Evolutionary conservation across 768 basidiomycete species (phyloP), one percentile per base, ranked within the genome.

Genomic region (Leccinellum luteum): DNA sequence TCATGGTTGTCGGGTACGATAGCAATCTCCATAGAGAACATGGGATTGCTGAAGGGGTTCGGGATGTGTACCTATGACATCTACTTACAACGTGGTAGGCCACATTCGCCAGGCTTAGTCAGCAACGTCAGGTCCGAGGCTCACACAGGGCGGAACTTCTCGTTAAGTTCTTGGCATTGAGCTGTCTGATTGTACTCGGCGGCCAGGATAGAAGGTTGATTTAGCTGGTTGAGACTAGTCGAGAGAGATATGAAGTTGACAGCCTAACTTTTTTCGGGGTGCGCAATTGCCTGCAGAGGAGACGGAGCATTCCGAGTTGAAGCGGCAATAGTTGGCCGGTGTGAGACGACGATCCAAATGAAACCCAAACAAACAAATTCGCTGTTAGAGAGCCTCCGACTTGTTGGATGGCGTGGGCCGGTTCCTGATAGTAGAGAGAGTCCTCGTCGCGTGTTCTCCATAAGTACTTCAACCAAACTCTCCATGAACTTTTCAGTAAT

Each of bases 311-410:
- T 50, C 56, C 35, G 48, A 52, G 56, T 28, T 12, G 19, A 51
- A 13, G 38, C 71, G 71, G 71, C 48, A 55, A 64, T 19, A 8
- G 9, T 38, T 52, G 67, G 59, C 71, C 71, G 71, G 51, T 64
- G 71, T 72, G 71, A 57, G 71, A 72, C 55, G 59, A 67, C 61
- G 69, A 70, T 61, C 58, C 17, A 63, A 68, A 72, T 64, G 66
- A 69, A 66, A 69, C 68, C 55, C 62, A 68, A 68, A 65, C 62
- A 57, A 53, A 58, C 59, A 19, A 19, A 43, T 19, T 43, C 64
- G 70, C 66, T 19, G 69, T 62, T 67, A 62, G 66, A 49, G 64
- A 57, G 59, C 57, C 60, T 54, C 64, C 60, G 60, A 60, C 59
- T 53, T 54, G 58, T 55, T 59, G 44, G 38, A 52, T 35, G 50